Evolutionary conservation across 2,329 filamentous ascomycete species (phyloP).

Genomic region (Pseudogymnoascus sp.): DNA sequence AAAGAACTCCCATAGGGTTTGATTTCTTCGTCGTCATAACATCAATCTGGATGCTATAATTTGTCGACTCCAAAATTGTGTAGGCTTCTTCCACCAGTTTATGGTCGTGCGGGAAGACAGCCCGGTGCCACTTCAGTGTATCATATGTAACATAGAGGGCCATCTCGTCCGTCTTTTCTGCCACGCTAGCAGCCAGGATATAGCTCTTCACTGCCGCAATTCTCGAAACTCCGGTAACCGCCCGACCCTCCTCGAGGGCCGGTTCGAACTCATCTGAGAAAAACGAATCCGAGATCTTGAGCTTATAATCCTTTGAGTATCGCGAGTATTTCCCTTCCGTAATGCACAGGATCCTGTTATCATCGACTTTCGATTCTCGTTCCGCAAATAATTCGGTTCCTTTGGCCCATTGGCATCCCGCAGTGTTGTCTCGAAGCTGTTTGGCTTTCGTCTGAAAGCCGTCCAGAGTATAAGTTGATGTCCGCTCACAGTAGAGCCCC

Average conservation of each 20-base stretch:
- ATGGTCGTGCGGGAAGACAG: constrained; percentile 78
- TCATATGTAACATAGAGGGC: constrained; percentile 85
- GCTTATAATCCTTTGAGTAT: constrained; percentile 64
- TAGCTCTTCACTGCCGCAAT: constrained; percentile 80
- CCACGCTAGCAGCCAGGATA: constrained; percentile 74
- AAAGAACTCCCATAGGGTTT: constrained; percentile 75
- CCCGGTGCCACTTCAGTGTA: constrained; percentile 79
- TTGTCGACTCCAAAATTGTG: constrained; percentile 89
- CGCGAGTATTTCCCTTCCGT: constrained; percentile 65
- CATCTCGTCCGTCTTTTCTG: constrained; percentile 78
- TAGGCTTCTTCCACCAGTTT: constrained; percentile 78
- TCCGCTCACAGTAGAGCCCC: constrained; percentile 55
- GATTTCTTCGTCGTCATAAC: constrained; percentile 65
- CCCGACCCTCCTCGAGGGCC: constrained; percentile 63
- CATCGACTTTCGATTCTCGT: constrained; percentile 57
- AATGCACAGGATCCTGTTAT: constrained; percentile 72
- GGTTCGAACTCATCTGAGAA: constrained; percentile 71
- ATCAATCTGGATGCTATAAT: constrained; percentile 96
- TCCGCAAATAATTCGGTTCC: constrained; percentile 65
- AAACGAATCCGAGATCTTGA: constrained; percentile 77
- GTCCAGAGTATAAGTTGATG: constrained; percentile 69
- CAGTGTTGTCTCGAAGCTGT: constrained; percentile 58
- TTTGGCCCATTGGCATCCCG: constrained; percentile 84
- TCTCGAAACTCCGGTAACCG: constrained; percentile 73
- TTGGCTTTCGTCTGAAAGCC: constrained; percentile 67